phyloP scores from a whole-genome alignment of 352 stramenopile genomes.

The Phytophthora pinifolia region DNA sequence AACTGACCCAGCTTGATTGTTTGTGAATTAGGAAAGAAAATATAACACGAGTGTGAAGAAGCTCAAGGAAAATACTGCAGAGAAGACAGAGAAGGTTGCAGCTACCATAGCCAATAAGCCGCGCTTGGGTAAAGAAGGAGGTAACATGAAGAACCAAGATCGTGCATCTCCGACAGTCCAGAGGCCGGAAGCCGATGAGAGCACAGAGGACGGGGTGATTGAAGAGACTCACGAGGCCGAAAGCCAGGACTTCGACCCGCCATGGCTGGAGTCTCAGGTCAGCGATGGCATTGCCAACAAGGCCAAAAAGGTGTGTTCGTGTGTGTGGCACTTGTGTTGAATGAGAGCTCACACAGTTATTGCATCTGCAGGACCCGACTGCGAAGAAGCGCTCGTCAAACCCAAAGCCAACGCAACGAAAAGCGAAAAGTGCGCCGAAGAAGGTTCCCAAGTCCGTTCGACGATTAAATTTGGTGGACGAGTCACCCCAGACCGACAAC shows the following conservation, averaged over 20 bases:
- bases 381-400: constrained; percentile 10
- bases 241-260: constrained; percentile 1
- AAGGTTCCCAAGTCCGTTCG: constrained; percentile 24
- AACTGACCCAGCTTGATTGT: background rate
- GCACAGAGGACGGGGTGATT: background rate
- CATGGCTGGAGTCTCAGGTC: background rate
- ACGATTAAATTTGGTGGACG: constrained; percentile 21
- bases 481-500: constrained; percentile 23
- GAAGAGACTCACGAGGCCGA: constrained; percentile 9
- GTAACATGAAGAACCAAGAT: constrained; percentile 1
- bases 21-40: constrained; percentile 18
- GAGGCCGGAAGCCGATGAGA: background rate
- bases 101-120: background rate
- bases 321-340: too few relatives aligned
- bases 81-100: constrained; percentile 9
- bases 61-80: constrained; percentile 1
- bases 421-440: constrained; percentile 12
- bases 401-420: constrained; percentile 13
- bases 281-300: constrained; percentile 9
- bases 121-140: background rate
- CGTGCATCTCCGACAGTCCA: constrained; percentile 4
- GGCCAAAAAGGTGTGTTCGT: background rate
- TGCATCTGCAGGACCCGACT: constrained; percentile 7
- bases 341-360: constrained; percentile 2
- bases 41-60: constrained; percentile 26